phyloP scores from a whole-genome alignment of 108 stramenopile species.

The Nannochloropsis gaditana region DNA sequence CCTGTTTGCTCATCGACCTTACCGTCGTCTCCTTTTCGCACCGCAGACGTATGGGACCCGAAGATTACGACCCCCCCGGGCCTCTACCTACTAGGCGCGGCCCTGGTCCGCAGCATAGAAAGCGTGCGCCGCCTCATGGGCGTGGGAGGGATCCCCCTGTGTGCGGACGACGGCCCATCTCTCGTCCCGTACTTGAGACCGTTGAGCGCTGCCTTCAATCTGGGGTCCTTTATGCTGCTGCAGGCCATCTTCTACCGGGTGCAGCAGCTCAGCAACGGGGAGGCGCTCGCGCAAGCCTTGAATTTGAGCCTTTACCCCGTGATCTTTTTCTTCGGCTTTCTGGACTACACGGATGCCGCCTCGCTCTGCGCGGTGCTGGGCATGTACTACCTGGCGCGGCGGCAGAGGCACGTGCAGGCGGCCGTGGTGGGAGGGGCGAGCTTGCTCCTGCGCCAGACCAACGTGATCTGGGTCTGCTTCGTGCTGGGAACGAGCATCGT shows the following conservation, averaged over 20 bases:
- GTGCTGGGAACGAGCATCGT: conserved; percentile 32
- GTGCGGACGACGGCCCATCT: too few species aligned
- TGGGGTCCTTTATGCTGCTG: conserved; percentile 28
- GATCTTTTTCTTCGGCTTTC: conserved; percentile 34
- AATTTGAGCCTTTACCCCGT: conserved; percentile 37
- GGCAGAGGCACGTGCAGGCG: neutral
- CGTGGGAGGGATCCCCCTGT: neutral
- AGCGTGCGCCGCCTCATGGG: neutral
- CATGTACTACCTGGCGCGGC: conserved; percentile 28
- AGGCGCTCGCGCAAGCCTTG: conserved; percentile 36
- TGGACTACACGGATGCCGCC: conserved; percentile 43
- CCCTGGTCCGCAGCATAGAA: neutral
- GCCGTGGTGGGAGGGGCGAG: conserved; percentile 22
- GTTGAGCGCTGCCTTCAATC: conserved; percentile 28
- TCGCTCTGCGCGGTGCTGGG: conserved; percentile 35
- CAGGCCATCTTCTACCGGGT: conserved; percentile 20
- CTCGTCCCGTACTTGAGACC: conserved; percentile 26
- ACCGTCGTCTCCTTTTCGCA: neutral
- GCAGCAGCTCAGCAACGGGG: neutral
- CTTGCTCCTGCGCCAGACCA: conserved; percentile 43
- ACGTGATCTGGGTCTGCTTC: conserved; percentile 42
- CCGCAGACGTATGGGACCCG: conserved; percentile 32
- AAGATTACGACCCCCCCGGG: conserved; percentile 46
- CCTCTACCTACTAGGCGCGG: conserved; percentile 31
- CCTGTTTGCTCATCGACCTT: too few species aligned